Evolutionary conservation across 2,329 filamentous ascomycete genomes (phyloP), one percentile per base, ranked within the genome.

Genomic region (Penicillium polonicum): DNA sequence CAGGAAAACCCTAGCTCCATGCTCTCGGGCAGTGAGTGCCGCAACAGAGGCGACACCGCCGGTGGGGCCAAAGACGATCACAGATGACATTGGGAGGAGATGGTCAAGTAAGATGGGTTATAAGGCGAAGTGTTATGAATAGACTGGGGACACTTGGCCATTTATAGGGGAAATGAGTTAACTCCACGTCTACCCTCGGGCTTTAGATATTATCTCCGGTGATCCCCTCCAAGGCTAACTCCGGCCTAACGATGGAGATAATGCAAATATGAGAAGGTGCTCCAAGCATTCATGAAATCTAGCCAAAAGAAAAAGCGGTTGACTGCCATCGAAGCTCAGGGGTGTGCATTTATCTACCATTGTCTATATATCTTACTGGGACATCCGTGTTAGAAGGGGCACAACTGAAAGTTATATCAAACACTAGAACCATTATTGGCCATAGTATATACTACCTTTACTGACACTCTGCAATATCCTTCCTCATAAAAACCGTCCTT

Each of bases 401-500:
- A 31, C 2, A 45, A 15, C 10, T 9, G 0, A 17, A 25, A 46
- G 7, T 33, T 21, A 15, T 46, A 46, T 46, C 12, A 19, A 48
- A n/a, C 15, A 23, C 29, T 35, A 35, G 19, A 29, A 19, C 10
- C 5, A 12, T 19, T 19, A 2, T 12, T 31, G 43, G 21, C 21
- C 25, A 27, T 27, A 27, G 7, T 21, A 33, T 35, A 45, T 27
- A 31, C 23, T 31, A n/a, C 27, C 10, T 19, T 33, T 9, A 52
- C 10, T 33, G 4, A 48, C 29, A 7, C 1, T 21, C 17, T 23
- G 41, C 49, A 52, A 66, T 58, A 17, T 67, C 61, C 29, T 65
- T 66, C 25, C 63, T 54, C 65, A 67, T 67, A 25, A 65, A 66
- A 10, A 65, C 48, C 2, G 64, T 61, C 53, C 48, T 64, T 2